Percentiles rank a stretch among this genome's conserved stretches.
These are phyloP conservation scores for Terfezia boudieri DNA, from an alignment of 495 filamentous ascomycete species.

Conservation along the genomic window DNA sequence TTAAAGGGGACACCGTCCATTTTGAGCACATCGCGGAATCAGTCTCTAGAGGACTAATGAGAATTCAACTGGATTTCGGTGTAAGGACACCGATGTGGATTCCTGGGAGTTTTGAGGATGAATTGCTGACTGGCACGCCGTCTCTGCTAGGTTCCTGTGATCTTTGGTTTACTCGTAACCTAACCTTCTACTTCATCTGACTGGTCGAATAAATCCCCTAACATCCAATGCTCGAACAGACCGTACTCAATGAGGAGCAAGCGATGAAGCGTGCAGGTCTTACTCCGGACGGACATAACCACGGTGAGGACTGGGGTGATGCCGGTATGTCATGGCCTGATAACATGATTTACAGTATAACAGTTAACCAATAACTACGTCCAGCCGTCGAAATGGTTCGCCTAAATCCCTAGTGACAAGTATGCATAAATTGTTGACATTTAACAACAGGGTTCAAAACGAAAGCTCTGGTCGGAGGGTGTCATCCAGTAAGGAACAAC, in stretches of 20 bases:
- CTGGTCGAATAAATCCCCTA: not conserved
- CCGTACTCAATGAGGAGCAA: slow-evolving; percentile 71
- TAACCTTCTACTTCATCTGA: too few species aligned
- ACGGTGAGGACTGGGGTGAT: slow-evolving; percentile 71
- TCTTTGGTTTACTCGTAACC: slow-evolving; percentile 56
- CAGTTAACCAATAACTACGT: slow-evolving; percentile 4
- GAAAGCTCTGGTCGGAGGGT: slow-evolving; percentile 44
- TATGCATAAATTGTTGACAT: too few species aligned
- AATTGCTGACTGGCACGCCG: not conserved
- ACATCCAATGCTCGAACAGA: slow-evolving; percentile 19
- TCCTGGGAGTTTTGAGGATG: too few species aligned
- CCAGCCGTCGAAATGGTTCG: slow-evolving; percentile 42
- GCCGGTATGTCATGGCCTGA: slow-evolving; percentile 23
- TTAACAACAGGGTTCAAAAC: slow-evolving; percentile 30
- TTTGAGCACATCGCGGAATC: slow-evolving; percentile 95
- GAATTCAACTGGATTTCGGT: slow-evolving; percentile 71
- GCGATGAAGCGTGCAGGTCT: slow-evolving; percentile 69
- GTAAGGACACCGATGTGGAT: slow-evolving; percentile 3
- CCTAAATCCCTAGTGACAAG: not conserved
- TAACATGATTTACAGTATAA: slow-evolving; percentile 21
- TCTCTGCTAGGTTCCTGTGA: slow-evolving; percentile 36
- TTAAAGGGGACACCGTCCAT: slow-evolving; percentile 97
- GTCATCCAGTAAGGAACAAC: slow-evolving; percentile 23
- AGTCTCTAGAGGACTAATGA: slow-evolving; percentile 78
- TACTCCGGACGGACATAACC: slow-evolving; percentile 42